These are phyloP conservation scores for Stemphylium vesicarium DNA, from an alignment of 2,329 filamentous ascomycete species.

Conservation along the genomic window DNA sequence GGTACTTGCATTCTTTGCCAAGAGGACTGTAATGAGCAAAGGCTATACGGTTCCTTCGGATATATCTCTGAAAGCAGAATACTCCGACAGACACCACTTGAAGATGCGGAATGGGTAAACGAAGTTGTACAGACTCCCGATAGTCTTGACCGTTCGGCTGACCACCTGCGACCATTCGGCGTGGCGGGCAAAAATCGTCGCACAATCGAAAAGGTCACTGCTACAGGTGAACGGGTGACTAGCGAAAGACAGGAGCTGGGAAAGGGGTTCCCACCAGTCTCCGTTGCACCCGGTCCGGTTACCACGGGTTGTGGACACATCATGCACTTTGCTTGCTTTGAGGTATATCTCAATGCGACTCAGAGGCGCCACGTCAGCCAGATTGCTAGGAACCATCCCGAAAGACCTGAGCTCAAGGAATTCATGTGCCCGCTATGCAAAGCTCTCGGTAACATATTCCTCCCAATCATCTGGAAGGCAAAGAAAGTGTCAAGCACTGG, in stretches of 20 bases:
- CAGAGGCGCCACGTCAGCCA: conserved; percentile 85
- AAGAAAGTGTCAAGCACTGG: conserved; percentile 84
- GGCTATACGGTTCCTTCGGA: conserved; percentile 91
- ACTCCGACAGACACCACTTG: conserved; percentile 82
- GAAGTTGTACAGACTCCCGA: conserved; percentile 80
- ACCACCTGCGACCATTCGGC: conserved; percentile 84
- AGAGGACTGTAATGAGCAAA: conserved; percentile 89
- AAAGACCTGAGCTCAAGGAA: conserved; percentile 77
- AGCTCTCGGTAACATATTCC: conserved; percentile 90
- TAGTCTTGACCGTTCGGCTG: conserved; percentile 84
- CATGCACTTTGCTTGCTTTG: conserved; percentile 97
- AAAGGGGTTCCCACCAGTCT: conserved; percentile 79
- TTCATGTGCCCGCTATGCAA: conserved; percentile 98
- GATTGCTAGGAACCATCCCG: conserved; percentile 92
- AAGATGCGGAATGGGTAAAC: conserved; percentile 81
- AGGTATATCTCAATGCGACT: conserved; percentile 86
- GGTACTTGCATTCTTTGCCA: conserved; percentile 97
- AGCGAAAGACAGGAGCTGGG: conserved; percentile 83
- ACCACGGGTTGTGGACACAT: conserved; percentile 95
- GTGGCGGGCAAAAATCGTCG: conserved; percentile 86
- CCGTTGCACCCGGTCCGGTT: conserved; percentile 75
- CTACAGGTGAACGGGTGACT: conserved; percentile 72
- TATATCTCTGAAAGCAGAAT: conserved; percentile 86
- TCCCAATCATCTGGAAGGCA: conserved; percentile 94
- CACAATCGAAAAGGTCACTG: conserved; percentile 75